A percentile compares a stretch with the other conserved stretches of the same genome.
These are phyloP conservation scores for Termitomyces heimii DNA, from an alignment of 768 basidiomycete species.

Conservation along the genomic window DNA sequence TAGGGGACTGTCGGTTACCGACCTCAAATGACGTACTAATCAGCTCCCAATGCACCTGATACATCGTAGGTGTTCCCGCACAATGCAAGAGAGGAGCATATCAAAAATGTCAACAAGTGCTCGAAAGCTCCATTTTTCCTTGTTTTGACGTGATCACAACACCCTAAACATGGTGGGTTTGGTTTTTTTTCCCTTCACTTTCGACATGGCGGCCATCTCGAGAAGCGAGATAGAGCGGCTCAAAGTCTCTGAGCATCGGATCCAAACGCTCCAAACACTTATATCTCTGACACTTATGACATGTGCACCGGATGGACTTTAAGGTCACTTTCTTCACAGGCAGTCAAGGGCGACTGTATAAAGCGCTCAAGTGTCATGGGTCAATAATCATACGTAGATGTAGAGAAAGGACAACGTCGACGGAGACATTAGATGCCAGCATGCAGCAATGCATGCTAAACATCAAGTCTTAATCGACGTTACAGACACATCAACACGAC, in stretches of 20 bases:
- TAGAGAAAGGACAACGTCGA: not conserved
- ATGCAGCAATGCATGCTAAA: not conserved
- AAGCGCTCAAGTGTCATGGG: not conserved
- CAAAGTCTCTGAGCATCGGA: not conserved
- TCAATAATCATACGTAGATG: not conserved
- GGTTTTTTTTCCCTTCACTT: not conserved
- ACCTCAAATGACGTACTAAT: not conserved
- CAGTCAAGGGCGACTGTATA: not conserved
- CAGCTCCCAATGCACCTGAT: not conserved
- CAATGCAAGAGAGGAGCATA: not conserved
- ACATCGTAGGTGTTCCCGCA: not conserved
- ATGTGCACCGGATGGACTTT: not conserved
- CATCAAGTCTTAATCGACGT: not conserved
- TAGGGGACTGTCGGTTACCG: not conserved
- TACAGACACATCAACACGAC: not conserved
- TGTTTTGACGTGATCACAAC: not conserved
- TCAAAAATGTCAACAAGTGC: not conserved
- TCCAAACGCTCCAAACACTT: not conserved
- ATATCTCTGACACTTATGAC: not conserved
- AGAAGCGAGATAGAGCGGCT: not conserved
- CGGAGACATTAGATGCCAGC: not conserved
- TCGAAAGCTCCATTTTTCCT: not conserved
- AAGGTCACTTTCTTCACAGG: not conserved
- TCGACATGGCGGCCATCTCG: not conserved
- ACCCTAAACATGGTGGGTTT: too few relatives aligned